Evolutionary conservation across 257 asterid genomes (phyloP).

Genomic region (Lycium barbarum): DNA sequence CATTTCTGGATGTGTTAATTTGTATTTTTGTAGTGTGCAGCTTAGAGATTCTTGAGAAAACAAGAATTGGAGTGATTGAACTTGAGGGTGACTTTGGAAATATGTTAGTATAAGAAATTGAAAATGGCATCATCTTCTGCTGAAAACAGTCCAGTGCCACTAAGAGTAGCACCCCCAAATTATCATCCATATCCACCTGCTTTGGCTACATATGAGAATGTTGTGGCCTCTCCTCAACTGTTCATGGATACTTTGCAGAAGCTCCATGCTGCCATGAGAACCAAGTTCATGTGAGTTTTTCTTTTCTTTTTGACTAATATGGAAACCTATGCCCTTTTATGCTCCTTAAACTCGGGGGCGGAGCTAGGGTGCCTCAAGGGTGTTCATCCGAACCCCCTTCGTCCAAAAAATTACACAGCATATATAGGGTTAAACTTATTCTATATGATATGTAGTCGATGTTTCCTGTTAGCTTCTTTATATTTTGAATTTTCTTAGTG

Average conservation of each 20-base stretch:
- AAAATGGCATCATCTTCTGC: constrained; percentile 47
- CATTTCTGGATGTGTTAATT: not conserved
- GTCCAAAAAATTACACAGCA: too few relatives aligned
- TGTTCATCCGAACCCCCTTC: too few relatives aligned
- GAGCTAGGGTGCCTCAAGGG: too few relatives aligned
- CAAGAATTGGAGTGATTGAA: constrained; percentile 47
- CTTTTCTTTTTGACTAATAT: not conserved
- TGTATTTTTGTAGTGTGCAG: constrained; percentile 25
- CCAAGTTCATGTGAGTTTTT: constrained; percentile 82
- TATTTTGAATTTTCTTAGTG: too few relatives aligned
- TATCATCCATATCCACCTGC: constrained; percentile 73
- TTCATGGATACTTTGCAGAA: constrained; percentile 73
- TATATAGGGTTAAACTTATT: too few relatives aligned
- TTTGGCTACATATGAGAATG: constrained; percentile 65
- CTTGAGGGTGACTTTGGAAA: constrained; percentile 35
- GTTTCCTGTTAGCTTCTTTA: too few relatives aligned
- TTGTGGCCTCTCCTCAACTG: constrained; percentile 50
- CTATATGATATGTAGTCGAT: too few relatives aligned
- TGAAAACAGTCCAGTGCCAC: constrained; percentile 38
- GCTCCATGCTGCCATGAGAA: constrained; percentile 76
- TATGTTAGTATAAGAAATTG: constrained; percentile 35
- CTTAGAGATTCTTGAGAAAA: constrained; percentile 26
- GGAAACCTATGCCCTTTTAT: not conserved
- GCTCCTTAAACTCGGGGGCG: not conserved
- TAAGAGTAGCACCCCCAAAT: constrained; percentile 37